Conservation (phyloP, 2,329 filamentous ascomycete species). For the Stemphylium beticola region DNA sequence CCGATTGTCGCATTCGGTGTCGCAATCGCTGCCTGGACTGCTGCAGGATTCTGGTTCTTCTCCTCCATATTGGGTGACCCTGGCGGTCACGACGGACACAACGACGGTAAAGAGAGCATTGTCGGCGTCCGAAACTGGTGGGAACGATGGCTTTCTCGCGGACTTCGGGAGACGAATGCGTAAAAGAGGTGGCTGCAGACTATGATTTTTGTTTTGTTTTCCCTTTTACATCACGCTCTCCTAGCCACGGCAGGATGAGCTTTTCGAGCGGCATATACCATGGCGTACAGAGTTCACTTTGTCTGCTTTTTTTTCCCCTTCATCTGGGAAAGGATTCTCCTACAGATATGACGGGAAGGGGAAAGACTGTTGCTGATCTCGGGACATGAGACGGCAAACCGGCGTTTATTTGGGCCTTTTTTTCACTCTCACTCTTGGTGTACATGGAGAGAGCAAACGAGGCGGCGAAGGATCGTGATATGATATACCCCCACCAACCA, state of each 20-base stretch:
- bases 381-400: conserved; percentile 18
- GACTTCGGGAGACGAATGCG: conserved; percentile 29
- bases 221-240: background rate
- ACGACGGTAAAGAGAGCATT: conserved; percentile 66
- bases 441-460: background rate
- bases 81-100: conserved; percentile 63
- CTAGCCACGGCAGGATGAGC: conserved; percentile 15
- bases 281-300: conserved; percentile 16
- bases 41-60: conserved; percentile 68
- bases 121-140: conserved; percentile 65
- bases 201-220: conserved; percentile 3
- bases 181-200: conserved; percentile 1
- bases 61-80: conserved; percentile 67
- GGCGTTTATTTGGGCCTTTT: conserved; percentile 23
- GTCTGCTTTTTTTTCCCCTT: conserved; percentile 2
- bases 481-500: conserved; percentile 26
- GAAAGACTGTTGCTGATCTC: conserved; percentile 15
- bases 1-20: conserved; percentile 64
- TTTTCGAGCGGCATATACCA: conserved; percentile 32
- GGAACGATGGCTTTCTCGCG: conserved; percentile 62
- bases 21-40: conserved; percentile 63
- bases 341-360: conserved; percentile 4
- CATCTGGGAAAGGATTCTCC: background rate
- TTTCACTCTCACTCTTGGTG: background rate
- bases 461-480: conserved; percentile 13